These are phyloP conservation scores for Lyophyllum semitale DNA, from an alignment of 768 basidiomycete species.

Conservation along the genomic window DNA sequence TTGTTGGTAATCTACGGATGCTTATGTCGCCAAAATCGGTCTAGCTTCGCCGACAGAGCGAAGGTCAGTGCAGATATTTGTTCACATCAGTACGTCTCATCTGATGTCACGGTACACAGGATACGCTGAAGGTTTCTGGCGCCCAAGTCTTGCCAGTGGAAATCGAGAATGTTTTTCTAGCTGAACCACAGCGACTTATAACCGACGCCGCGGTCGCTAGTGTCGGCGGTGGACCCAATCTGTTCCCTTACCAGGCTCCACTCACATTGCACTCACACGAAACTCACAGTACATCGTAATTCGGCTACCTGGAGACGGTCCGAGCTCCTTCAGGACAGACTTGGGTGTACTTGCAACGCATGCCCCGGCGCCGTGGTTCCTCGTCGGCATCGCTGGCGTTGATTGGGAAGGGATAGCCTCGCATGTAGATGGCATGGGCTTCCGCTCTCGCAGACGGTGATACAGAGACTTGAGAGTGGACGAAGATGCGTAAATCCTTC, in stretches of 20 bases:
- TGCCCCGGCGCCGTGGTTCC: slow-evolving; percentile 88
- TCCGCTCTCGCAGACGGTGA: slow-evolving; percentile 58
- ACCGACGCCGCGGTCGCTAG: slow-evolving; percentile 72
- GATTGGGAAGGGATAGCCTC: slow-evolving; percentile 68
- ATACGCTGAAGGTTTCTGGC: slow-evolving; percentile 80
- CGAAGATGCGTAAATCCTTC: slow-evolving; percentile 84
- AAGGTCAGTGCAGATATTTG: slow-evolving; percentile 57
- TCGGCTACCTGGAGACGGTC: slow-evolving; percentile 66
- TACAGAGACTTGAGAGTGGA: slow-evolving; percentile 81
- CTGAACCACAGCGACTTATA: slow-evolving; percentile 62
- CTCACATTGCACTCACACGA: slow-evolving; percentile 14
- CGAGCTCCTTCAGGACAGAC: slow-evolving; percentile 33
- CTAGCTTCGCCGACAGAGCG: slow-evolving; percentile 73
- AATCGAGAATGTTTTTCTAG: slow-evolving; percentile 67
- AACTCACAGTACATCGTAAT: slow-evolving; percentile 63
- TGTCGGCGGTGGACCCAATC: slow-evolving; percentile 69
- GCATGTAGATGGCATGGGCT: slow-evolving; percentile 41
- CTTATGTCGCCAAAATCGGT: not conserved
- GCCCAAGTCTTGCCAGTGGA: slow-evolving; percentile 80
- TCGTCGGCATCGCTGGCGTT: slow-evolving; percentile 76
- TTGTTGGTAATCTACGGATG: slow-evolving; percentile 46
- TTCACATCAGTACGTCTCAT: not conserved
- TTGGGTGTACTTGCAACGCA: slow-evolving; percentile 66
- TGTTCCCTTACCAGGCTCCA: too few species aligned
- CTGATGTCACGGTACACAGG: slow-evolving; percentile 43